Evolutionary conservation across 1,139 yeast genomes (phyloP).

Genomic region (Suhomyces yuchorum): DNA sequence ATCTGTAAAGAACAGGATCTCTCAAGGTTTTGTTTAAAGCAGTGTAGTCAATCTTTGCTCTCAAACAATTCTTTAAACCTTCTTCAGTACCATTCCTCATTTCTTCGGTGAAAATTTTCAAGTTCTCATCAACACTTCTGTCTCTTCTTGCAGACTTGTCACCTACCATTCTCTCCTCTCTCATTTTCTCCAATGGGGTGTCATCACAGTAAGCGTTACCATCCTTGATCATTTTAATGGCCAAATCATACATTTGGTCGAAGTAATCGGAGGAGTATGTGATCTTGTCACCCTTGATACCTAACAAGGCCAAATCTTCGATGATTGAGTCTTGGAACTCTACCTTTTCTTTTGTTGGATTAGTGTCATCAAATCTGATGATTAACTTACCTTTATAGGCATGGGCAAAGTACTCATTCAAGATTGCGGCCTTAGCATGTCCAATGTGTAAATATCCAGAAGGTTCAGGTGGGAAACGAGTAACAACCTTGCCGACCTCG

Average conservation of each 20-base stretch:
- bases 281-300: slow-evolving; percentile 84
- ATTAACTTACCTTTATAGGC: slow-evolving; percentile 92
- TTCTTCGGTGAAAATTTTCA: slow-evolving; percentile 79
- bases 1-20: slow-evolving; percentile 96
- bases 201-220: slow-evolving; percentile 98
- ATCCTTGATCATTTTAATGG: slow-evolving; percentile 82
- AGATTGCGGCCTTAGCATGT: slow-evolving; percentile 95
- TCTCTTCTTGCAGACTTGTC: slow-evolving; percentile 88
- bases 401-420: slow-evolving; percentile 94
- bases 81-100: slow-evolving; percentile 92
- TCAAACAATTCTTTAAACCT: slow-evolving; percentile 84
- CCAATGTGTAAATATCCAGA: slow-evolving; percentile 94
- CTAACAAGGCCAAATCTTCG: slow-evolving; percentile 84
- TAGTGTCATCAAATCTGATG: slow-evolving; percentile 95
- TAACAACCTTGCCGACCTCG: slow-evolving; percentile 88
- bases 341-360: slow-evolving; percentile 90
- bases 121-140: slow-evolving; percentile 86
- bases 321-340: slow-evolving; percentile 92
- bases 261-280: slow-evolving; percentile 94
- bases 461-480: slow-evolving; percentile 92
- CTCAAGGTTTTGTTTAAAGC: slow-evolving; percentile 91
- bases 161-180: slow-evolving; percentile 98
- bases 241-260: slow-evolving; percentile 83
- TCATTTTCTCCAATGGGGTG: slow-evolving; percentile 89
- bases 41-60: slow-evolving; percentile 92